Base-by-base conservation (phyloP, 106 monocot species). In the Dendrobium officinale region DNA sequence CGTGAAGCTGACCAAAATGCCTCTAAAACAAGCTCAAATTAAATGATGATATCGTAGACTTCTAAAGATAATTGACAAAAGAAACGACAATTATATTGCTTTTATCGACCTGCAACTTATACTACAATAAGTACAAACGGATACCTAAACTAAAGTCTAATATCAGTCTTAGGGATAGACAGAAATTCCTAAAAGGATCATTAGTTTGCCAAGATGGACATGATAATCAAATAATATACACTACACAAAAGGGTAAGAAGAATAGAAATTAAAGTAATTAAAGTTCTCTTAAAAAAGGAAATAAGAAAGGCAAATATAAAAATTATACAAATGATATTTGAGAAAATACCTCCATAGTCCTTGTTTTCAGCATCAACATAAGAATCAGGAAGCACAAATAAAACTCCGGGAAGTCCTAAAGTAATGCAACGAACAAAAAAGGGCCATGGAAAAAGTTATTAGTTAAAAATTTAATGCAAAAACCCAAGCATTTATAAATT, bases 351-450 rank as follows among this genome's bases (percentile, higher is more conserved):
- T 82, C 94, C 94, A 79, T 94, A 94, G 76, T 94, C 94, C 85
- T 94, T 94, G 84, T 94, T 88, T 59, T 94, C 94, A 55, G 88
- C 86, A 82, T 94, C 94, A 78, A 94, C 91, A 83, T 94, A 94
- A 47, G 94, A 94, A 87, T 94, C 94, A n/a, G 94, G 94, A 56
- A 94, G 94, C 40, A 92, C 92, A 79, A 94, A 94, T 26, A 94
- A 79, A 75, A 94, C 94, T 77, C 94, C 91, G 49, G 91, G 92
- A 80, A 94, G 88, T 55, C 94, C 94, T 94, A 80, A 37, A 82
- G 55, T n/a, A 20, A n/a, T 70, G 16, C 70, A 68, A 68, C 1
- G 6, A 9, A 58, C 40, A 16, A 78, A 70, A 70, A 70, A 31
- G 13, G 61, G 15, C 33, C 10, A 70, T 70, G 33, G 27, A 61